Evolutionary conservation across 257 asterid species (phyloP), one percentile per base, ranked within the genome.

Genomic region (Buddleja alternifolia): DNA sequence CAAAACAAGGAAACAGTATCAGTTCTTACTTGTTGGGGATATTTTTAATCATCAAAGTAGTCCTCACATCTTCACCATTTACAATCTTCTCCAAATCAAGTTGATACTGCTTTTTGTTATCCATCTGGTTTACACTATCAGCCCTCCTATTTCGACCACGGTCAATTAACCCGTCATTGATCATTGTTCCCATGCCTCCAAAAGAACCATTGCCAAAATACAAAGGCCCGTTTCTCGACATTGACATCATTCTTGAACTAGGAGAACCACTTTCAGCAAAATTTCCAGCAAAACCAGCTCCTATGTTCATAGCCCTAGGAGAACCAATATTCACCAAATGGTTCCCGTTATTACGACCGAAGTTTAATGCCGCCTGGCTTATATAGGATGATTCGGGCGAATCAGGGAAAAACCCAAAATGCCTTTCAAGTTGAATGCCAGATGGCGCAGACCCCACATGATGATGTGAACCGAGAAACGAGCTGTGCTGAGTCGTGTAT

Each of bases 381-480:
- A 86, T 73, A 53, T 85, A 85, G 59, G 95, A 73, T 32, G 90
- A 71, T 68, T 91, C 93, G 1, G 97, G 97, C 48, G 97, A 94
- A 71, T 86, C 96, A 0, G 96, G 96, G 72, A 80, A 83, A 53
- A 89, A 81, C 4, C 97, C 97, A 71, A 90, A 84, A 66, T 83
- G 94, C 47, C 90, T 75, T 60, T 90, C 96, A 54, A 91, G 47
- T 51, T 83, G 95, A 75, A 85, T 70, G 53, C 95, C 97, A 56
- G 99, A 76, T 53, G 99, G 99, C 53, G 99, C 99, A 54, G 99
- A 93, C 58, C 99, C 99, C 17, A 88, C 90, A 17, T 86, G 93
- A 81, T 81, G 82, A 56, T 77, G 90, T 47, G 91, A 73, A 53
- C 87, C 79, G 48, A 75, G 89, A 77, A 84, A 67, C 3, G 86